A percentile compares a stretch with the other conserved stretches of the same genome.
phyloP scores from a whole-genome alignment of 73 alveolate genomes.

The Symbiodinium pilosum region DNA sequence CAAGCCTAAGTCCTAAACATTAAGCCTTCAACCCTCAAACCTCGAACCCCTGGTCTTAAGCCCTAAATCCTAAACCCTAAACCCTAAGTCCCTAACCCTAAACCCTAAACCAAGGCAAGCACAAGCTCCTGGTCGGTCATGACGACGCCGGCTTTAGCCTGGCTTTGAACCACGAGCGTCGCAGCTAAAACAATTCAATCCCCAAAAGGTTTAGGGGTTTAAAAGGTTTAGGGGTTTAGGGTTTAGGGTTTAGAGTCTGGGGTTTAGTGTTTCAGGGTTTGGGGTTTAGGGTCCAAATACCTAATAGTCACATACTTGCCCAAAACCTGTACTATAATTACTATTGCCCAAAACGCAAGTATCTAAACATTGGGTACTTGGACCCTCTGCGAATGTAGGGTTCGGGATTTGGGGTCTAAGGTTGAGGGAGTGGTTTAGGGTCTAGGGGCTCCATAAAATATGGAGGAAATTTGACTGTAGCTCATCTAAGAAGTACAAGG shows the following conservation, averaged over 20 bases:
- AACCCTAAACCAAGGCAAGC: background rate
- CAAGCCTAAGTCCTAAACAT: too few relatives aligned
- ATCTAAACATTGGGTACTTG: too few relatives aligned
- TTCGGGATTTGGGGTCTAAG: too few relatives aligned
- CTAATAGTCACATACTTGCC: too few relatives aligned
- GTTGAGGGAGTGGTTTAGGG: too few relatives aligned
- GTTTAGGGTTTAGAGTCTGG: background rate
- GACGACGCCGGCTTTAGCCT: constrained; percentile 18
- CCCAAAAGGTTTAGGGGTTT: background rate
- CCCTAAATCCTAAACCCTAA: background rate
- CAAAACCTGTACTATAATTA: background rate
- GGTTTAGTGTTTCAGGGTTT: background rate
- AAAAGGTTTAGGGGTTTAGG: background rate
- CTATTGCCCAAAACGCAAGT: too few relatives aligned
- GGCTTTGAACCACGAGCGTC: background rate
- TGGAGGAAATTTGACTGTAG: too few relatives aligned
- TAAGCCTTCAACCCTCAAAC: too few relatives aligned
- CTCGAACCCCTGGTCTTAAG: background rate
- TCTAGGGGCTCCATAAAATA: too few relatives aligned
- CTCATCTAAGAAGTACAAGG: too few relatives aligned
- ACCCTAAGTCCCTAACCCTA: background rate
- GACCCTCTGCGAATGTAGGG: too few relatives aligned
- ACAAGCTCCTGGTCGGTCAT: constrained; percentile 2
- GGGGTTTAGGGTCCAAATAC: background rate
- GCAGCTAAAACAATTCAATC: too few relatives aligned